Conservation (phyloP, 2,329 filamentous ascomycete species). For the Sphaceloma murrayae region DNA sequence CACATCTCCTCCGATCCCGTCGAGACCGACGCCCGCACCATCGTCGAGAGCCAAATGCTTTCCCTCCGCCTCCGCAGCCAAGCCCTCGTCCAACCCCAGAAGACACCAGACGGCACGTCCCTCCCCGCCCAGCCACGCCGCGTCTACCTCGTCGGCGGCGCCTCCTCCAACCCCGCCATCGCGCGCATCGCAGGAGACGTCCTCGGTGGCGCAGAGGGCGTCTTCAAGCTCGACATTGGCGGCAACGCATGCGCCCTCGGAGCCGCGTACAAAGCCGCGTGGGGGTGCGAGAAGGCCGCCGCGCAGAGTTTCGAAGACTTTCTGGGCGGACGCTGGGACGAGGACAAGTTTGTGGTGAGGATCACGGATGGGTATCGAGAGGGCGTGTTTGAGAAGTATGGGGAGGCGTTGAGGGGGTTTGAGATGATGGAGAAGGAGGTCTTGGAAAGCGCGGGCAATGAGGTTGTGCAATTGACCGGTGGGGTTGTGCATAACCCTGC, state of each 20-base stretch:
- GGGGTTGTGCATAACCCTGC: slow-evolving; percentile 16
- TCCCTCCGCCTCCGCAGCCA: slow-evolving; percentile 79
- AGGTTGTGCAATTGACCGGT: slow-evolving; percentile 15
- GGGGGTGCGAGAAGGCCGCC: slow-evolving; percentile 63
- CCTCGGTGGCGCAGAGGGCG: slow-evolving; percentile 77
- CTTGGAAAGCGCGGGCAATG: slow-evolving; percentile 32
- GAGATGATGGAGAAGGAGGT: slow-evolving; percentile 63
- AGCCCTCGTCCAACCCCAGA: slow-evolving; percentile 51
- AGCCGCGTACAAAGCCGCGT: slow-evolving; percentile 91
- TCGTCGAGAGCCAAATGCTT: slow-evolving; percentile 90
- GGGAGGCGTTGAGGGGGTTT: slow-evolving; percentile 65
- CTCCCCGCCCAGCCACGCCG: slow-evolving; percentile 77
- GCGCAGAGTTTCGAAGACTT: slow-evolving; percentile 77
- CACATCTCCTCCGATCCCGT: slow-evolving; percentile 37
- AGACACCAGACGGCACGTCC: slow-evolving; percentile 37
- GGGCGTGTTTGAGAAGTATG: slow-evolving; percentile 68
- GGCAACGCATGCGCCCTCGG: slow-evolving; percentile 92
- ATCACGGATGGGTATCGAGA: slow-evolving; percentile 72
- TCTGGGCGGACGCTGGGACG: slow-evolving; percentile 74
- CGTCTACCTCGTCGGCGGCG: slow-evolving; percentile 90
- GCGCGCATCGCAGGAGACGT: slow-evolving; percentile 77
- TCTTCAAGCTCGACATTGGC: slow-evolving; percentile 88
- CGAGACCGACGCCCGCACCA: slow-evolving; percentile 67
- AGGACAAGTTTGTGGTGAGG: slow-evolving; percentile 71
- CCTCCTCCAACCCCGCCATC: slow-evolving; percentile 81